Evolutionary conservation across 2,329 filamentous ascomycete species (phyloP).

Genomic region (Annulohypoxylon truncatum): DNA sequence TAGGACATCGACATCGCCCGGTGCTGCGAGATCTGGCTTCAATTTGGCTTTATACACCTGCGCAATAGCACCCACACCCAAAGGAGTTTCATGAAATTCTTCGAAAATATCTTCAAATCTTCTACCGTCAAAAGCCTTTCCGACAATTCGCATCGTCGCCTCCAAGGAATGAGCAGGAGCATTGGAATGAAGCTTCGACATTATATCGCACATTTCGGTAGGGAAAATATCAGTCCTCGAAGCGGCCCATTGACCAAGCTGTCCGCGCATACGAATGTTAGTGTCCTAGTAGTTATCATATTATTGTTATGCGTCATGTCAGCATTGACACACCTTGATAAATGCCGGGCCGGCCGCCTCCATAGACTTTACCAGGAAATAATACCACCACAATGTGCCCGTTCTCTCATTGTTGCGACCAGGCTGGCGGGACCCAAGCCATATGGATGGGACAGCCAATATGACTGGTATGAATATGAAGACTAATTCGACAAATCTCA

Average conservation of each 20-base stretch:
- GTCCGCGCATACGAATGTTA: conserved; percentile 38
- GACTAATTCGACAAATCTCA: conserved; percentile 88
- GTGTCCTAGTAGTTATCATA: neutral
- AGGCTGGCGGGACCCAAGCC: conserved; percentile 75
- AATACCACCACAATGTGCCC: conserved; percentile 95
- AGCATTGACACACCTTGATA: conserved; percentile 77
- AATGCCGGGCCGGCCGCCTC: conserved; percentile 94
- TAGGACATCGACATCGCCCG: conserved; percentile 67
- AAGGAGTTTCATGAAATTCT: conserved; percentile 88
- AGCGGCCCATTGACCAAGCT: conserved; percentile 98
- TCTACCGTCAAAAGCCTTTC: conserved; percentile 82
- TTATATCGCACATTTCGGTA: conserved; percentile 87
- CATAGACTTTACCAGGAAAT: conserved; percentile 87
- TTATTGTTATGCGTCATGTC: neutral
- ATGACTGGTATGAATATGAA: conserved; percentile 94
- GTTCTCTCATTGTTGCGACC: conserved; percentile 78
- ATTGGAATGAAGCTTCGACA: conserved; percentile 95
- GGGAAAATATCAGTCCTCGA: conserved; percentile 97
- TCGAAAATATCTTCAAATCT: conserved; percentile 93
- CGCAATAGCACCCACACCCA: conserved; percentile 95
- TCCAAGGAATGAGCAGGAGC: conserved; percentile 90
- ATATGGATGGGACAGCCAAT: conserved; percentile 80
- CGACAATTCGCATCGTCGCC: conserved; percentile 81
- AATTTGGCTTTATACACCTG: conserved; percentile 98
- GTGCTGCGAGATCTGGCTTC: conserved; percentile 78